Evolutionary conservation across 352 stramenopile species (phyloP).

Genomic region (Phytopythium aichiense): DNA sequence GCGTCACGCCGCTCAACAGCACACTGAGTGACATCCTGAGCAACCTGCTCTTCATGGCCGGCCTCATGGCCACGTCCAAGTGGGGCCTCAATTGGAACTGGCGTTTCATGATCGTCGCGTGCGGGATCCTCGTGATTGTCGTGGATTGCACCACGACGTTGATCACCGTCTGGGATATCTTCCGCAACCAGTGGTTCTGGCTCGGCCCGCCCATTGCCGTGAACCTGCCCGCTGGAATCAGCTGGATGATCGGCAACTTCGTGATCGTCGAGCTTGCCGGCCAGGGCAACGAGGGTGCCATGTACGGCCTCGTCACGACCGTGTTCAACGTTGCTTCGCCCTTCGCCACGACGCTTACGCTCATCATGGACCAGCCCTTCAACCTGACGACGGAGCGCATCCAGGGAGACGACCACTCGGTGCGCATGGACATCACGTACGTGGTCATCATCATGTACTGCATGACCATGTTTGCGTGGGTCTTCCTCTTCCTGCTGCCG

Average conservation of each 20-base stretch:
- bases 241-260: constrained; percentile 19
- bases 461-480: constrained; percentile 20
- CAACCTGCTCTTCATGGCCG: constrained; percentile 16
- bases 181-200: constrained; percentile 15
- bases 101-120: constrained; percentile 22
- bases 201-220: constrained; percentile 11
- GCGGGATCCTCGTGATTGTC: constrained; percentile 8
- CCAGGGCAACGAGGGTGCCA: constrained; percentile 25
- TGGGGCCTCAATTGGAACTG: constrained; percentile 30
- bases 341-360: constrained; percentile 18
- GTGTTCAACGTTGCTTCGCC: constrained; percentile 19
- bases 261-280: constrained; percentile 29
- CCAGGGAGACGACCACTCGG: constrained; percentile 16
- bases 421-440: constrained; percentile 25
- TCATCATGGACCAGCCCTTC: constrained; percentile 20
- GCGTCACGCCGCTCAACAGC: constrained; percentile 20
- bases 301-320: constrained; percentile 32
- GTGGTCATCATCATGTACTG: constrained; percentile 26
- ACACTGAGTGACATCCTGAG: constrained; percentile 17
- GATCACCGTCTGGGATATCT: constrained; percentile 10
- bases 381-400: constrained; percentile 24
- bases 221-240: constrained; percentile 15
- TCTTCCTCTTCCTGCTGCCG: constrained; percentile 29
- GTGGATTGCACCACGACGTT: constrained; percentile 13
- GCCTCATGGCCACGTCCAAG: constrained; percentile 19